phyloP scores from a whole-genome alignment of 108 stramenopile species.

The Hondaea fermentalgiana region DNA sequence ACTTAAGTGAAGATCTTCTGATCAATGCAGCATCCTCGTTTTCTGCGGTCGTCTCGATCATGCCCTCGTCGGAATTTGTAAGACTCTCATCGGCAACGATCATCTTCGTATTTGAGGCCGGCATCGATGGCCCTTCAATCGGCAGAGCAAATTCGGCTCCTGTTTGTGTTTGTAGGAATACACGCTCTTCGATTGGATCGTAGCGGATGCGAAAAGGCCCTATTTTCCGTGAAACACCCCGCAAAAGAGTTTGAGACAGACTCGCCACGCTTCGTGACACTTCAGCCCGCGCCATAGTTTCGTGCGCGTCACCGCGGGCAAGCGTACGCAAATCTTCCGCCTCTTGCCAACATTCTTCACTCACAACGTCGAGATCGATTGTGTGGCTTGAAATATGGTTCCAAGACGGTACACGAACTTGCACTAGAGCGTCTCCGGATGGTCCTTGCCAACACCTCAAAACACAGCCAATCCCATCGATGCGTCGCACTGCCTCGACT shows the following conservation, averaged over 20 bases:
- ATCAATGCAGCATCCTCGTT: too few relatives aligned
- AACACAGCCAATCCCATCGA: not conserved
- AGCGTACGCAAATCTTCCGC: not conserved
- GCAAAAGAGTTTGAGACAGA: not conserved
- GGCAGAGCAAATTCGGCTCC: not conserved
- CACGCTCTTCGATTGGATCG: not conserved
- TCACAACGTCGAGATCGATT: not conserved
- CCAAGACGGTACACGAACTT: not conserved
- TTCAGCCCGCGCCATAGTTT: not conserved
- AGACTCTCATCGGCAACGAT: too few relatives aligned
- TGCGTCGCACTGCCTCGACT: not conserved
- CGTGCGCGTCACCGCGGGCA: not conserved
- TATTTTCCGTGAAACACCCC: not conserved
- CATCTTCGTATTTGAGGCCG: too few relatives aligned
- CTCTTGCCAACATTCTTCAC: not conserved
- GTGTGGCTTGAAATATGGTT: not conserved
- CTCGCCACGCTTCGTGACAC: not conserved
- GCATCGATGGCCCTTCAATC: too few relatives aligned
- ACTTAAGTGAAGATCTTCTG: too few relatives aligned
- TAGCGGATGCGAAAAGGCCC: not conserved
- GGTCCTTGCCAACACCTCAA: not conserved
- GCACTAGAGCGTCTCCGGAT: not conserved
- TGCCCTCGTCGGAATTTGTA: too few relatives aligned
- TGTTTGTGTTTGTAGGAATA: not conserved
- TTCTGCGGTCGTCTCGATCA: too few relatives aligned